Evolutionary conservation across 306 rosid genomes (phyloP).

Genomic region (Dryas octopetala): DNA sequence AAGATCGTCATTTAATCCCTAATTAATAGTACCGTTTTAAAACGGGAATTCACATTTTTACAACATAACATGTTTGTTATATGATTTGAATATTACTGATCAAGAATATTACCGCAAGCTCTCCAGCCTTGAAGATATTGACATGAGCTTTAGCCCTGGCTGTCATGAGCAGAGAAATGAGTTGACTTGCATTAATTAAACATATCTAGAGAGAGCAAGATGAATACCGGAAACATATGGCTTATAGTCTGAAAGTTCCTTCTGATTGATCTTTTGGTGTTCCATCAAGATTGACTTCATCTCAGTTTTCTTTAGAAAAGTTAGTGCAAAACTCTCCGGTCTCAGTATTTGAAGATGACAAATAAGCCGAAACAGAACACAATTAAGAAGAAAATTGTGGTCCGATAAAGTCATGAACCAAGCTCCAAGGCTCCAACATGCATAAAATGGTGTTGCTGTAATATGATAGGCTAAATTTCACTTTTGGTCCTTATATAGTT

Average conservation of each 20-base stretch:
- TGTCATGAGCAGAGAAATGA: slow-evolving; percentile 55
- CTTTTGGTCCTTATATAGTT: no score
- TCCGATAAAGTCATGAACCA: slow-evolving; percentile 79
- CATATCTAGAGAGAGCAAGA: slow-evolving; percentile 63
- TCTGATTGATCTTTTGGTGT: slow-evolving; percentile 51
- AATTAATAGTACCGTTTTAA: no score
- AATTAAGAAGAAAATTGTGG: slow-evolving; percentile 81
- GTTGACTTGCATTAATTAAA: slow-evolving; percentile 72
- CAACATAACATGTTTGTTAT: no score
- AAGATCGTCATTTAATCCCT: no score
- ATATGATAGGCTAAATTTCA: no score
- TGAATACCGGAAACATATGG: slow-evolving; percentile 74
- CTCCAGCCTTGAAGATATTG: slow-evolving; percentile 73
- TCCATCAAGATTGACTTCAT: slow-evolving; percentile 64
- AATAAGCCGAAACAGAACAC: slow-evolving; percentile 67
- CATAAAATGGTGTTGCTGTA: neutral
- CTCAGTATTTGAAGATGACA: slow-evolving; percentile 71
- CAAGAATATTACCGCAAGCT: slow-evolving; percentile 59
- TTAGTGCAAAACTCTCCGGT: slow-evolving; percentile 61
- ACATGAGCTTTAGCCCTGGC: slow-evolving; percentile 50
- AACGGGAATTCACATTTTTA: no score
- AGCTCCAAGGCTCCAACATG: slow-evolving; percentile 76
- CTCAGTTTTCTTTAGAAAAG: slow-evolving; percentile 63
- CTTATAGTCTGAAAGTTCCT: slow-evolving; percentile 63
- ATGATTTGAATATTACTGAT: no score